A percentile compares a stretch with the other conserved stretches of the same genome.
Evolutionary conservation across 2,329 filamentous ascomycete genomes (phyloP).

Genomic region (Huntiella decipiens): DNA sequence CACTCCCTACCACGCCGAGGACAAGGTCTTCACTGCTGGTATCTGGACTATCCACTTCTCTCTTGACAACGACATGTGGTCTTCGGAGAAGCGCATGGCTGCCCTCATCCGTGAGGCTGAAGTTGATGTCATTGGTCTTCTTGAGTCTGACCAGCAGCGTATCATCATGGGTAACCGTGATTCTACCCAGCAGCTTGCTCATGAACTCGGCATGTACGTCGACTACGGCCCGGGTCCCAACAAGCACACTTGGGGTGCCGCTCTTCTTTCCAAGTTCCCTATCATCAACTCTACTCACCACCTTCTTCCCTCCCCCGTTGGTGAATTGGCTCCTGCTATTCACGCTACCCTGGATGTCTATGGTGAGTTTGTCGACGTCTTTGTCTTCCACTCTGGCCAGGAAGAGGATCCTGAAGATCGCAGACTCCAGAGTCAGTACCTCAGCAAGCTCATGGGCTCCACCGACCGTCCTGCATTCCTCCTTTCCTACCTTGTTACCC

Average conservation of each 20-base stretch:
- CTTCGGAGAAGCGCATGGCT: slow-evolving; percentile 81
- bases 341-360: slow-evolving; percentile 93
- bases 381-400: slow-evolving; percentile 96
- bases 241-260: slow-evolving; percentile 95
- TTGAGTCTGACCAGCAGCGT: slow-evolving; percentile 83
- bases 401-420: slow-evolving; percentile 91
- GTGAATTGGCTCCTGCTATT: slow-evolving; percentile 87
- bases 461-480: slow-evolving; percentile 65
- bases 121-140: slow-evolving; percentile 85
- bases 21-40: slow-evolving; percentile 76
- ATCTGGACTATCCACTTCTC: slow-evolving; percentile 99
- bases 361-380: slow-evolving; percentile 74
- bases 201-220: slow-evolving; percentile 96
- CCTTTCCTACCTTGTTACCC: slow-evolving; percentile 81
- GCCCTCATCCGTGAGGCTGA: slow-evolving; percentile 86
- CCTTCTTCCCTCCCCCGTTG: slow-evolving; percentile 77
- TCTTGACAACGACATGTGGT: slow-evolving; percentile 98
- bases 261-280: slow-evolving; percentile 87
- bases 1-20: slow-evolving; percentile 69
- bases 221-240: slow-evolving; percentile 95
- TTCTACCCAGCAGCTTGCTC: slow-evolving; percentile 81
- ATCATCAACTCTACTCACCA: slow-evolving; percentile 96
- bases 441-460: slow-evolving; percentile 72
- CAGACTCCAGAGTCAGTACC: slow-evolving; percentile 67
- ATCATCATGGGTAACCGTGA: slow-evolving; percentile 99